Percentiles rank a stretch among this genome's conserved stretches.
Conservation (phyloP, 2,329 filamentous ascomycete species). For the Magnaporthales sp. region DNA sequence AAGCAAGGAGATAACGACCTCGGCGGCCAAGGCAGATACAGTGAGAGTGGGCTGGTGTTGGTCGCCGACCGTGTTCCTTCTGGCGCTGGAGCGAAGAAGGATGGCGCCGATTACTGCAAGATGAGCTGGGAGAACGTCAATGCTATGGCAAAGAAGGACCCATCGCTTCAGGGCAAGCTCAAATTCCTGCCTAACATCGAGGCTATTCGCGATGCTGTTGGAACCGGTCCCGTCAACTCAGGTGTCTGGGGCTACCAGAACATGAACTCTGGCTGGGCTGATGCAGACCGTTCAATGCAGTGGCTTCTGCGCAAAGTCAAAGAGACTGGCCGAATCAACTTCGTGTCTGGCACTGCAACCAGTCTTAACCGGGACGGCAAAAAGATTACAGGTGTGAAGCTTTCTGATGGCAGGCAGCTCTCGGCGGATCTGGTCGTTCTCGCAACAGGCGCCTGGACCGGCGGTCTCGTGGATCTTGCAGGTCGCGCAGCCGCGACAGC, state of each 20-base stretch:
- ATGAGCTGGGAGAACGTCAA: constrained; percentile 54
- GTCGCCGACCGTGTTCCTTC: constrained; percentile 38
- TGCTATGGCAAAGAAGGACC: constrained; percentile 33
- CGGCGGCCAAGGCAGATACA: constrained; percentile 59
- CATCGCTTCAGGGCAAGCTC: constrained; percentile 27
- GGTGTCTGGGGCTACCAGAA: constrained; percentile 70
- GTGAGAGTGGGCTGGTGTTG: constrained; percentile 60
- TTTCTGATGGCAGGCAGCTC: constrained; percentile 26
- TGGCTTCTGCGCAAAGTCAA: constrained; percentile 50
- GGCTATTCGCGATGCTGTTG: constrained; percentile 34
- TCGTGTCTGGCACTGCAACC: constrained; percentile 41
- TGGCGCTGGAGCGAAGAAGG: constrained; percentile 18
- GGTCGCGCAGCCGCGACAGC: constrained; percentile 74
- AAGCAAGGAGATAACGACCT: constrained; percentile 42
- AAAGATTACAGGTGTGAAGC: constrained; percentile 44
- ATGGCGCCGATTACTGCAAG: constrained; percentile 48
- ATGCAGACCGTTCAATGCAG: constrained; percentile 63
- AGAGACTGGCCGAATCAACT: constrained; percentile 44
- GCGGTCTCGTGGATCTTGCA: constrained; percentile 65
- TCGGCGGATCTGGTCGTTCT: constrained; percentile 61
- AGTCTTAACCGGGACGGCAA: constrained; percentile 28
- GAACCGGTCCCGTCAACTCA: constrained; percentile 36
- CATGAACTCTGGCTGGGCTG: constrained; percentile 67
- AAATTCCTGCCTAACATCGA: constrained; percentile 33
- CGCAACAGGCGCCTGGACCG: constrained; percentile 83